A percentile compares a stretch with the other conserved stretches of the same genome.
Evolutionary conservation across 441 rosid species (phyloP).

Genomic region (Rhodomyrtus psidioides): DNA sequence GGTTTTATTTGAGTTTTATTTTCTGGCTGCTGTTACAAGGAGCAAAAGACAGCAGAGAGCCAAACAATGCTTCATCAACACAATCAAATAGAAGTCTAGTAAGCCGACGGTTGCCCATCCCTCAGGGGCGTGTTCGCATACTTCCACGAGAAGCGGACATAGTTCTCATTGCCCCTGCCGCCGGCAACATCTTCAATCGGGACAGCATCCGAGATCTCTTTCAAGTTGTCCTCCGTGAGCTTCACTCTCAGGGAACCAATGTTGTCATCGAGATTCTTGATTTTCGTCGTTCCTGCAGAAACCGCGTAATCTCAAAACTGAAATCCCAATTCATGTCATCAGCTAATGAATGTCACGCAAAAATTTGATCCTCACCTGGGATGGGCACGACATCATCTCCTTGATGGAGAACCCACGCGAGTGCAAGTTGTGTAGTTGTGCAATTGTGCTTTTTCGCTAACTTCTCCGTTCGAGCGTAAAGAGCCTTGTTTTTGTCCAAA

Average conservation of each 20-base stretch:
- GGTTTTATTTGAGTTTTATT: background rate
- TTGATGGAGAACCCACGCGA: slow-evolving; percentile 26
- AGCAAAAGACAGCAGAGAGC: background rate
- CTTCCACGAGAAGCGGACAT: background rate
- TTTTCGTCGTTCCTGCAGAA: slow-evolving; percentile 31
- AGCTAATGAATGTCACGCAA: background rate
- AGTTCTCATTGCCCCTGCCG: background rate
- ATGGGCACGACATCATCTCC: slow-evolving; percentile 25
- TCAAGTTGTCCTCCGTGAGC: slow-evolving; percentile 13
- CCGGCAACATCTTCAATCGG: slow-evolving; percentile 27
- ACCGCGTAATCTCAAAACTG: background rate
- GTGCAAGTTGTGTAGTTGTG: slow-evolving; percentile 25
- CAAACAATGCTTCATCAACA: too few relatives aligned
- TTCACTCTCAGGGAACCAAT: slow-evolving; percentile 22
- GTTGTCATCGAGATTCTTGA: slow-evolving; percentile 27
- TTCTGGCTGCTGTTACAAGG: background rate
- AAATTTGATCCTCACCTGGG: slow-evolving; percentile 10
- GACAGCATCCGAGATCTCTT: slow-evolving; percentile 28
- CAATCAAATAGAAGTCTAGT: background rate
- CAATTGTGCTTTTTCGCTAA: slow-evolving; percentile 15
- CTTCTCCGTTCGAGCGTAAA: slow-evolving; percentile 10
- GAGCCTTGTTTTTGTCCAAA: slow-evolving; percentile 19
- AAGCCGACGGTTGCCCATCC: background rate
- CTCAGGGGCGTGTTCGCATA: slow-evolving; percentile 18
- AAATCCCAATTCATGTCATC: background rate